Percentiles rank a stretch among this genome's conserved stretches.
These are phyloP conservation scores for Tetracladium marchalianum DNA, from an alignment of 495 filamentous ascomycete species.

Conservation along the genomic window DNA sequence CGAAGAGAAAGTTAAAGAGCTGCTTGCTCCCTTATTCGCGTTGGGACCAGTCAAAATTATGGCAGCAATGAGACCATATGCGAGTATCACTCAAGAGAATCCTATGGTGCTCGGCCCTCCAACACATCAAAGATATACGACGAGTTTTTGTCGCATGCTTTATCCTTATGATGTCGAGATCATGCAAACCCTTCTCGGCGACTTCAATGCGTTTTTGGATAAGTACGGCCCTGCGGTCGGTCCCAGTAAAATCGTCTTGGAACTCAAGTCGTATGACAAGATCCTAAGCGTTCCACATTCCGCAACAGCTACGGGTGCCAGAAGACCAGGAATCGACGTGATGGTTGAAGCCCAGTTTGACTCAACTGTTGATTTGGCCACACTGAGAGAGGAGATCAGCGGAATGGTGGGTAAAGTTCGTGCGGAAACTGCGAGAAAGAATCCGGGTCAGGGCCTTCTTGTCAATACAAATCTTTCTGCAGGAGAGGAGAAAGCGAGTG, in stretches of 20 bases:
- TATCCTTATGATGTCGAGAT: slow-evolving; percentile 2
- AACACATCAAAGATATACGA: slow-evolving; percentile 5
- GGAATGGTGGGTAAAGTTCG: slow-evolving; percentile 5
- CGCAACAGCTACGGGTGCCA: slow-evolving; percentile 4
- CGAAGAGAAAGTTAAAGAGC: slow-evolving; percentile 4
- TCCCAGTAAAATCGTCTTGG: slow-evolving; percentile 6
- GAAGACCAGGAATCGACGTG: background rate
- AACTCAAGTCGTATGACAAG: slow-evolving; percentile 5
- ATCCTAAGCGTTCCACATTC: background rate
- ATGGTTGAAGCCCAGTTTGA: slow-evolving; percentile 4
- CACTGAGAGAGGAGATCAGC: slow-evolving; percentile 5
- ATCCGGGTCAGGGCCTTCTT: slow-evolving; percentile 15
- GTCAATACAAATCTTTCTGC: slow-evolving; percentile 26
- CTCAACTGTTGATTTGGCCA: background rate
- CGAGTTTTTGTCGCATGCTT: slow-evolving; percentile 1
- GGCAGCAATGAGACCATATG: slow-evolving; percentile 1
- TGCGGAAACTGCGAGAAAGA: background rate
- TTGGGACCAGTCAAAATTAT: slow-evolving; percentile 2
- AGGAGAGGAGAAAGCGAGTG: slow-evolving; percentile 21
- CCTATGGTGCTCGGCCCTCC: background rate
- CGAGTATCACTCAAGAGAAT: background rate
- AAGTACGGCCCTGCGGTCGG: slow-evolving; percentile 3
- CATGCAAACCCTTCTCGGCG: background rate
- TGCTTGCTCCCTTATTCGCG: slow-evolving; percentile 1
- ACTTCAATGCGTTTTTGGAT: slow-evolving; percentile 1